Percentiles rank a stretch among this genome's conserved stretches.
phyloP scores from a whole-genome alignment of 352 stramenopile genomes.

The Pythium scleroteichum region DNA sequence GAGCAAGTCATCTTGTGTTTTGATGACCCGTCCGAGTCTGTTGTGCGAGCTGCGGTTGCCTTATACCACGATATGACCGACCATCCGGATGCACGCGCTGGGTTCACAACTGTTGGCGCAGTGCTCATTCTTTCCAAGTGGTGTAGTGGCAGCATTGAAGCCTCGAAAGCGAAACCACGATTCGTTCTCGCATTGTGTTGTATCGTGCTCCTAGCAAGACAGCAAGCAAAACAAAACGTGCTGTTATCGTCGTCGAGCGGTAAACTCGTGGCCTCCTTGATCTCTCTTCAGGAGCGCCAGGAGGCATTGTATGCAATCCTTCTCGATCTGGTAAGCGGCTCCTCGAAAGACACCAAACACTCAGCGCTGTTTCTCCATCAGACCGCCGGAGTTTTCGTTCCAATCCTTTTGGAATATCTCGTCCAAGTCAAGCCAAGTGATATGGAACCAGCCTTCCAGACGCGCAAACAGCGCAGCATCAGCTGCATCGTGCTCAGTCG shows the following conservation, averaged over 20 bases:
- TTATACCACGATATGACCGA: constrained; percentile 66
- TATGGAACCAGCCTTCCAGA: constrained; percentile 56
- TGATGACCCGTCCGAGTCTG: constrained; percentile 26
- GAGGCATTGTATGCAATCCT: constrained; percentile 52
- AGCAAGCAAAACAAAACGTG: constrained; percentile 25
- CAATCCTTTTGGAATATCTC: constrained; percentile 51
- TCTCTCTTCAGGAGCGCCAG: constrained; percentile 34
- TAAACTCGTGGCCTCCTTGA: constrained; percentile 34
- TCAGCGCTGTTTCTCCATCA: constrained; percentile 45
- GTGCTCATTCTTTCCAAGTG: constrained; percentile 47
- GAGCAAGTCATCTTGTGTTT: constrained; percentile 52
- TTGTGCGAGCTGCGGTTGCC: constrained; percentile 43
- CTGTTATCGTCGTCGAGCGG: constrained; percentile 6
- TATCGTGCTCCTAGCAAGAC: constrained; percentile 48
- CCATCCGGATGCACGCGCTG: constrained; percentile 49
- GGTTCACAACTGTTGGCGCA: constrained; percentile 64
- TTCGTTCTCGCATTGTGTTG: constrained; percentile 57
- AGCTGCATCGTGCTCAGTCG: constrained; percentile 68
- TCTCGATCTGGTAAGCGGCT: constrained; percentile 41
- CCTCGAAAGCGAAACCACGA: constrained; percentile 23
- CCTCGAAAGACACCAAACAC: constrained; percentile 25
- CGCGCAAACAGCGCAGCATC: constrained; percentile 55
- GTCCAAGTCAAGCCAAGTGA: constrained; percentile 52
- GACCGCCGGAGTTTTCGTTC: constrained; percentile 34
- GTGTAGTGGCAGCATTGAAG: constrained; percentile 36